Percentiles rank a stretch among this genome's conserved stretches.
phyloP scores from a whole-genome alignment of 495 filamentous ascomycete genomes.

The Aspergillus bridgeri region DNA sequence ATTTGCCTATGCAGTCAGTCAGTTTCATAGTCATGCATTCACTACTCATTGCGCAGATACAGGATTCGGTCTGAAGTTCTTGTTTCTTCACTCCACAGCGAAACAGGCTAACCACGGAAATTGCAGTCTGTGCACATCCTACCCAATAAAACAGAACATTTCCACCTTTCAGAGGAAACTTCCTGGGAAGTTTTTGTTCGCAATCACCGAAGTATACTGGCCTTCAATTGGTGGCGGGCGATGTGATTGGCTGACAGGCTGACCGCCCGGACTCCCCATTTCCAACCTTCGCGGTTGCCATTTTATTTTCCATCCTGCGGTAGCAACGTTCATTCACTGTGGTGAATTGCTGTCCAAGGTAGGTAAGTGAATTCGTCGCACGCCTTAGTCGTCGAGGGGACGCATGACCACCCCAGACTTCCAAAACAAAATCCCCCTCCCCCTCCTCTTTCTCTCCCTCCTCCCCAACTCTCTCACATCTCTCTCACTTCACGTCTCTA shows the following conservation, averaged over 20 bases:
- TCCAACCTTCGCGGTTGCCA: no score
- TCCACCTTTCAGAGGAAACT: no score
- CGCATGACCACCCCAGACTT: slow-evolving; percentile 4
- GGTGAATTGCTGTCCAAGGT: background rate
- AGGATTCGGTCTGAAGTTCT: background rate
- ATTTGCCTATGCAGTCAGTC: background rate
- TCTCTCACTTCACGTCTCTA: background rate
- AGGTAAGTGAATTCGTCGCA: slow-evolving; percentile 14
- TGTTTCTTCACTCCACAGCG: background rate
- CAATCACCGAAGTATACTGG: background rate
- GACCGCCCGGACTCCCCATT: background rate
- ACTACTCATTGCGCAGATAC: background rate
- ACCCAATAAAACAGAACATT: background rate
- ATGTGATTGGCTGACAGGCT: background rate
- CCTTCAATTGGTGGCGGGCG: background rate
- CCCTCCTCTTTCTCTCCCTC: background rate
- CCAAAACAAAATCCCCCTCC: background rate
- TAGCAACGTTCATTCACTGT: slow-evolving; percentile 3
- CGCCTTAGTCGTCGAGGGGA: background rate
- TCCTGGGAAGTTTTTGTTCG: background rate
- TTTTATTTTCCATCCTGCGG: no score
- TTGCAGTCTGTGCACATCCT: background rate
- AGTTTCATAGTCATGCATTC: background rate
- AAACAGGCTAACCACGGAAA: no score
- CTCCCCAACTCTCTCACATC: background rate